Base-by-base conservation (phyloP, 1,284 basidiomycete genomes). In the Prillingera fragicola region DNA sequence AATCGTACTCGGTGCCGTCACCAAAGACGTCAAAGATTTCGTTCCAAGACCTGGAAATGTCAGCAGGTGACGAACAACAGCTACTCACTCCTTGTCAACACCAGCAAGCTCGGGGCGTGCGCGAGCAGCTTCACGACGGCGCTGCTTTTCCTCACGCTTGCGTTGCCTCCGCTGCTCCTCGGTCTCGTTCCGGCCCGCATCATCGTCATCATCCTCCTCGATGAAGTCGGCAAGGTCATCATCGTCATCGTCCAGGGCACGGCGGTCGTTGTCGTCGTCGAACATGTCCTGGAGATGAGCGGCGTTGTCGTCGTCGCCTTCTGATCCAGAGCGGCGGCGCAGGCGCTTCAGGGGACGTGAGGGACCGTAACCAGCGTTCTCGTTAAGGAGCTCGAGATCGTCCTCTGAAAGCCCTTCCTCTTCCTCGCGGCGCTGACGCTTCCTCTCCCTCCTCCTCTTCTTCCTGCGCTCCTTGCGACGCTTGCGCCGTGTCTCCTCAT, bases 21-120 rank as follows among this genome's bases (percentile, higher is more conserved):
- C 95, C 95, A 62, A 98, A 98, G 9, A 98, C 89, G 53, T 92
- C 94, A 53, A 87, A 85, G 37, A 98, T 87, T 72, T 97, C 95
- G 48, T 90, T 85, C 90, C 91, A 96, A 25, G 91, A 87, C 62
- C 92, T 96, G 52, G 13, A 53, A 48, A 52, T 43, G 46, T 59
- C 45, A 27, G 23, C 13, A n/a, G 14, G 8, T 9, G 2, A 13
- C 10, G 32, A 2, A 3, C 39, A 34, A n/a, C 33, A 9, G 3
- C 27, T 19, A 76, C 84, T 70, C 67, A 89, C 87, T 78, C 82
- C 35, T 85, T 82, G 60, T 91, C 89, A 48, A 95, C 87, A 29
- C 91, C 92, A 18, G 82, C 79, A 43, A 89, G 70, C 59, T 87
- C 85, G 33, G 85, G 85, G 48, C 82, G 77, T 72, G 79, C 50